A percentile compares a stretch with the other conserved stretches of the same genome.
Conservation (phyloP, 371 early-diverging fungal species). For the Rhizopus sp. region DNA sequence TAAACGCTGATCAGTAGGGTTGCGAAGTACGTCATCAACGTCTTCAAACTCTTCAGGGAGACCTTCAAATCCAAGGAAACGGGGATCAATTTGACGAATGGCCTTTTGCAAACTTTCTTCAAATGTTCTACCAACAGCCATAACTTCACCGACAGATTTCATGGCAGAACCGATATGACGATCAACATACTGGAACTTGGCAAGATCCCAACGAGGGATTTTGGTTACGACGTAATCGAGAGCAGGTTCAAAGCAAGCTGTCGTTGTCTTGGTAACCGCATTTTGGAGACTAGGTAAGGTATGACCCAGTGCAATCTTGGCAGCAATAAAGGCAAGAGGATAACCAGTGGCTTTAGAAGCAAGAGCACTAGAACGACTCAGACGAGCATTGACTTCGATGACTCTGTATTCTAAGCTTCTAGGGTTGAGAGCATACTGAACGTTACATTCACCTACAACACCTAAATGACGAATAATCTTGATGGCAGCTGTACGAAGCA, state of each 20-base stretch:
- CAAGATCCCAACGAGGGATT: slow-evolving; percentile 96
- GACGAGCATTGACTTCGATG: slow-evolving; percentile 95
- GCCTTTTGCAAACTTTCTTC: slow-evolving; percentile 97
- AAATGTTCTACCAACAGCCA: slow-evolving; percentile 94
- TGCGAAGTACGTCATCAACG: slow-evolving; percentile 76
- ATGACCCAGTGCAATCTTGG: slow-evolving; percentile 90
- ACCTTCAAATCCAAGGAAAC: slow-evolving; percentile 80
- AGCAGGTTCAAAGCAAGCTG: slow-evolving; percentile 94
- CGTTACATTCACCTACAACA: slow-evolving; percentile 96
- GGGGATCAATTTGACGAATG: slow-evolving; percentile 87
- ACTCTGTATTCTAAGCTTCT: slow-evolving; percentile 89
- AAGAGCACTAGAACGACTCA: slow-evolving; percentile 88
- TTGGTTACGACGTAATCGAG: slow-evolving; percentile 93
- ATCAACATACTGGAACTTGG: slow-evolving; percentile 91
- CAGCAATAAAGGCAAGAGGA: slow-evolving; percentile 95
- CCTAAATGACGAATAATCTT: slow-evolving; percentile 84
- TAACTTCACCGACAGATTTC: slow-evolving; percentile 97
- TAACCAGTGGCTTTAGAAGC: slow-evolving; percentile 97
- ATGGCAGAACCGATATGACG: slow-evolving; percentile 81
- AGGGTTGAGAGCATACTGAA: slow-evolving; percentile 95
- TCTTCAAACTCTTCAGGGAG: slow-evolving; percentile 51
- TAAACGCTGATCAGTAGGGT: slow-evolving; percentile 88
- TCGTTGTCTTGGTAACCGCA: slow-evolving; percentile 91
- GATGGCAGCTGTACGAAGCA: slow-evolving; percentile 90
- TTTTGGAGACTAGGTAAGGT: slow-evolving; percentile 86